Evolutionary conservation across 106 monocot species (phyloP), one percentile per base, ranked within the genome.

Genomic region (Allium fistulosum): DNA sequence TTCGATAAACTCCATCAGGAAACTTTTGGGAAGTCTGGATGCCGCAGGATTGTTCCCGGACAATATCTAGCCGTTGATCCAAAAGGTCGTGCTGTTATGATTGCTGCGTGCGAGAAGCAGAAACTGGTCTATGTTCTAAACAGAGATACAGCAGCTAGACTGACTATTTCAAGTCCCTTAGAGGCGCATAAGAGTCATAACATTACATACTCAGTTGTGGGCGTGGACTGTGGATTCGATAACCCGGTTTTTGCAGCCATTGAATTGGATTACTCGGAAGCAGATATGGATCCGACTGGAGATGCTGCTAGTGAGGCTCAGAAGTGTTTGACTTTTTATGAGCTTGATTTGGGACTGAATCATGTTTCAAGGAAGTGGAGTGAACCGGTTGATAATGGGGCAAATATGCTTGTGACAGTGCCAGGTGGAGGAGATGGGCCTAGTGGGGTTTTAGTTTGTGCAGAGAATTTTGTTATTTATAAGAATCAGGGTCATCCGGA

Each of bases 91-190:
- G 92, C 97, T 12, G 88, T 90, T 26, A 92, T 92, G 92, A 80
- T 92, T n/a, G 97, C 82, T 5, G 97, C 97, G 51, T 80, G 84
- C 71, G 97, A 99, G 81, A 99, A 99, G 80, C 97, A 99, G 79
- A 99, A 99, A 77, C 85, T 99, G 17, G 97, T 99, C 26, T 99
- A 99, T 62, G 97, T 99, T 47, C 87, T 99, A 69, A 99, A 99
- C 59, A 77, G 97, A 7, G 97, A 99, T 59, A 76, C 97, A 1
- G 82, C 82, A 7, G 97, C 97, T 15, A 72, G 92, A 37, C 79
- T 99, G 56, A 99, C 97, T 45, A 99, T 99, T 53, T 99, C 97
- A 22, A 92, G 92, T 10, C 97, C 97, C 8, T 81, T 99, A 1
- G 97, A 99, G 70, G 97, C 97, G 0, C 97, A 99, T 71, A 99